Base-by-base conservation (phyloP, 768 basidiomycete species). In the Lactarius pseudohatsudake region DNA sequence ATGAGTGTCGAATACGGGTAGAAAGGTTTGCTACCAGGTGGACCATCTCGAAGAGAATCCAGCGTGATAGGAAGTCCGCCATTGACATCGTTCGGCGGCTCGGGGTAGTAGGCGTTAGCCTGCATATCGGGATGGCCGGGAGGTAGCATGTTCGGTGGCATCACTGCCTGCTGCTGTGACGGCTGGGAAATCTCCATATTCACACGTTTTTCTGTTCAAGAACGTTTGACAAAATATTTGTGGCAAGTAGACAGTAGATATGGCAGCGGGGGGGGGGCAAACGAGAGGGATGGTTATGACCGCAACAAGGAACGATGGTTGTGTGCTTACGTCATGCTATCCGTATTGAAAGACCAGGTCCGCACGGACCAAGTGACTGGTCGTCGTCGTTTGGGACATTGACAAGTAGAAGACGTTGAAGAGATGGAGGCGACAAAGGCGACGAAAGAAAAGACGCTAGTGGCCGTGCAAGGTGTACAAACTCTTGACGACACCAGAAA, bases 1-100 rank as follows among this genome's bases (percentile, higher is more conserved):
- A 94, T 94, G 62, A 94, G 85, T 40, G 92, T 94, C 3, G 92
- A 94, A 74, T 94, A 94, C 2, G 92, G 92, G 73, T 94, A 94
- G 73, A 94, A 93, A 7, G 92, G 92, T 76, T 94, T 94, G 75
- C 86, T 91, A 57, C 92, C 92, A 8, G 92, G 91, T 2, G 92
- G 92, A 0, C 92, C 91, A 74, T 94, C 92, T 61, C 92, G 83
- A 64, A 94, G 81, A 3, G 92, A 93, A 76, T 92, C 91, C 30
- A 94, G 87, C 73, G 91, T 94, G 73, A 94, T 91, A 59, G 91
- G 91, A 38, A 92, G 81, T 28, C 91, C 91, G 28, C 91, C 91
- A 9, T 90, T 90, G 68, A 92, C 82, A 80, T 93, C 91, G 73
- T 82, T 87, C 68, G 88, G 87, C 69, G 84, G 84, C 45, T 89